phyloP scores from a whole-genome alignment of 768 basidiomycete genomes.

The Lactarius indigo region DNA sequence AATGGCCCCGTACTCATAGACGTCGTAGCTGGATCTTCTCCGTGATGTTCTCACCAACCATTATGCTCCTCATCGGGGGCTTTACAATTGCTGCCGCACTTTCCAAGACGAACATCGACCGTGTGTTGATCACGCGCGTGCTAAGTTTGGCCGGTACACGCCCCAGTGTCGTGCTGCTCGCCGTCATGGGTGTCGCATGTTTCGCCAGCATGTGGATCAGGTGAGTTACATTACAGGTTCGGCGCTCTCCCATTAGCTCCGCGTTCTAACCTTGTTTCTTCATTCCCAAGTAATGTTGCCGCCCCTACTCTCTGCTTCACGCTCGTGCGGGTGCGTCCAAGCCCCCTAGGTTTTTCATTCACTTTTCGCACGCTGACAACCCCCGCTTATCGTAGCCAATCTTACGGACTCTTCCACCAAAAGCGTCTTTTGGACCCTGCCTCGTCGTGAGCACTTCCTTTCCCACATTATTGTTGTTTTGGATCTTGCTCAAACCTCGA shows the following conservation, averaged over 20 bases:
- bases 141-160: constrained; percentile 86
- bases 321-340: constrained; percentile 72
- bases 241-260: not conserved
- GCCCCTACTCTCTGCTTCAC: constrained; percentile 97
- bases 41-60: constrained; percentile 94
- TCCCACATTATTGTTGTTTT: not conserved
- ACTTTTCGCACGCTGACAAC: constrained; percentile 17
- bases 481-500: not conserved
- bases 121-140: constrained; percentile 84
- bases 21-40: constrained; percentile 81
- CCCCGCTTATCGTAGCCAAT: constrained; percentile 63
- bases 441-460: constrained; percentile 67
- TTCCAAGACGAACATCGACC: constrained; percentile 93
- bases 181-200: constrained; percentile 94
- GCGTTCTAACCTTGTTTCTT: not conserved
- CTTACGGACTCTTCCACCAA: constrained; percentile 82
- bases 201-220: constrained; percentile 99
- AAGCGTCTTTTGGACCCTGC: constrained; percentile 83
- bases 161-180: constrained; percentile 82
- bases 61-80: constrained; percentile 97
- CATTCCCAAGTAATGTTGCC: constrained; percentile 78
- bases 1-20: constrained; percentile 3
- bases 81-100: constrained; percentile 97
- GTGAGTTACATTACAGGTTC: constrained; percentile 34
- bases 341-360: not conserved